These are phyloP conservation scores for Epichloe sibirici DNA, from an alignment of 2,329 filamentous ascomycete species.

Conservation along the genomic window DNA sequence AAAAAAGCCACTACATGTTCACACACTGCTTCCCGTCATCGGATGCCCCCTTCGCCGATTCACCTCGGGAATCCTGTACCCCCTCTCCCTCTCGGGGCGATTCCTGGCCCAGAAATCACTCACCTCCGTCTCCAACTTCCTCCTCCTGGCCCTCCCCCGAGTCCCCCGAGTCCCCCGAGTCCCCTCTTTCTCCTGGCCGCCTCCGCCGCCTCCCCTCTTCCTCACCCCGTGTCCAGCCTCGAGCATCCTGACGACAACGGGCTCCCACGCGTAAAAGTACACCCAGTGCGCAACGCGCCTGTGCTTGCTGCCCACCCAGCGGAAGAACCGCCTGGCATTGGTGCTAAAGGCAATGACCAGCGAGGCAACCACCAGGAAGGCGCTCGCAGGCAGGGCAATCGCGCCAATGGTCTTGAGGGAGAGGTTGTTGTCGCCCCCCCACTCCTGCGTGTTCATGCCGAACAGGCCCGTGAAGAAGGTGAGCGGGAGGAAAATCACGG, in stretches of 20 bases:
- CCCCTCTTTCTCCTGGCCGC: slow-evolving; percentile 4
- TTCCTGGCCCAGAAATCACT: slow-evolving; percentile 32
- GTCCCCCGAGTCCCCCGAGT: background rate
- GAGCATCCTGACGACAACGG: slow-evolving; percentile 7
- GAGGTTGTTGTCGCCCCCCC: slow-evolving; percentile 38
- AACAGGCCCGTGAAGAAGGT: slow-evolving; percentile 55
- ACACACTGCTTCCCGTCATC: background rate
- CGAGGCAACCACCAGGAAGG: slow-evolving; percentile 34
- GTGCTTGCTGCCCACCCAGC: slow-evolving; percentile 12
- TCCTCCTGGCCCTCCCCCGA: slow-evolving; percentile 7
- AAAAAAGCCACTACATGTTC: no score
- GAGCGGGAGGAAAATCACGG: slow-evolving; percentile 50
- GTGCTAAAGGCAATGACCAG: slow-evolving; percentile 45
- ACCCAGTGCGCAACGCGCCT: slow-evolving; percentile 9
- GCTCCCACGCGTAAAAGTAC: slow-evolving; percentile 13
- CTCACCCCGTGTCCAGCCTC: slow-evolving; percentile 8
- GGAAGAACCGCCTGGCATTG: slow-evolving; percentile 23
- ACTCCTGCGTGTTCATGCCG: slow-evolving; percentile 52
- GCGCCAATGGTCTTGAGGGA: slow-evolving; percentile 32
- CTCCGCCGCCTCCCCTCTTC: slow-evolving; percentile 6
- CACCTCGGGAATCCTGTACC: slow-evolving; percentile 27
- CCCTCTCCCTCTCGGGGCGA: slow-evolving; percentile 25
- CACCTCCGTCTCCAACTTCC: slow-evolving; percentile 19
- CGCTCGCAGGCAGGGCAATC: slow-evolving; percentile 36
- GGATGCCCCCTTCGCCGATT: slow-evolving; percentile 16